Evolutionary conservation across 2,329 filamentous ascomycete genomes (phyloP).

Genomic region (Elsinoe necatrix): DNA sequence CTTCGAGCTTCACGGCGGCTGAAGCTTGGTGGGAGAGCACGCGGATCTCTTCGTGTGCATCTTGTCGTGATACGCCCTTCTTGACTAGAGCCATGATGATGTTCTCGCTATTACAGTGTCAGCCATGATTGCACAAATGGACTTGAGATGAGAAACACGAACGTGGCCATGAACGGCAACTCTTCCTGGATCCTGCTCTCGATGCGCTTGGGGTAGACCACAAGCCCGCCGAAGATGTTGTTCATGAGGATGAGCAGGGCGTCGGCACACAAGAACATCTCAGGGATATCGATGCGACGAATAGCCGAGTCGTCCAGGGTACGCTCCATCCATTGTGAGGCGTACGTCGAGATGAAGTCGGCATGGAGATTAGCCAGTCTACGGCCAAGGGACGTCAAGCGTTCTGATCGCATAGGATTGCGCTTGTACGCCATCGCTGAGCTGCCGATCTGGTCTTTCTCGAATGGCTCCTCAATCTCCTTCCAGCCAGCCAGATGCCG

Average conservation of each 20-base stretch:
- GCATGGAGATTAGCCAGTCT: constrained; percentile 42
- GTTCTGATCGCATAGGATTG: constrained; percentile 51
- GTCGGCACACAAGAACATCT: constrained; percentile 42
- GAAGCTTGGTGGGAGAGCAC: constrained; percentile 72
- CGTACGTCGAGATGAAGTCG: constrained; percentile 57
- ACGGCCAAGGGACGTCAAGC: constrained; percentile 51
- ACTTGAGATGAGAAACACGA: no score
- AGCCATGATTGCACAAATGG: not conserved
- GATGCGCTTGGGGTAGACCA: constrained; percentile 72
- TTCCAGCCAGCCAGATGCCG: constrained; percentile 67
- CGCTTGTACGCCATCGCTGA: constrained; percentile 62
- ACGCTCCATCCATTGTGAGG: constrained; percentile 68
- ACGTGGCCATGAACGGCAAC: constrained; percentile 77
- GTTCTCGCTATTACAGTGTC: constrained; percentile 38
- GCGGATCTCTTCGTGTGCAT: constrained; percentile 76
- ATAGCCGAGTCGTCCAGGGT: constrained; percentile 71
- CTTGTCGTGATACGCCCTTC: constrained; percentile 64
- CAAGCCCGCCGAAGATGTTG: constrained; percentile 63
- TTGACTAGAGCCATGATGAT: constrained; percentile 73
- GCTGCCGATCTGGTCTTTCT: constrained; percentile 67
- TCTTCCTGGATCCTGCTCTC: constrained; percentile 60
- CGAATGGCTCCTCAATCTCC: constrained; percentile 78
- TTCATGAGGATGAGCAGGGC: constrained; percentile 42
- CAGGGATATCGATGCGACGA: constrained; percentile 46
- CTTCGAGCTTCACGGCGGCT: constrained; percentile 61